phyloP scores from a whole-genome alignment of 768 basidiomycete genomes.

The Boletus subparvulus region DNA sequence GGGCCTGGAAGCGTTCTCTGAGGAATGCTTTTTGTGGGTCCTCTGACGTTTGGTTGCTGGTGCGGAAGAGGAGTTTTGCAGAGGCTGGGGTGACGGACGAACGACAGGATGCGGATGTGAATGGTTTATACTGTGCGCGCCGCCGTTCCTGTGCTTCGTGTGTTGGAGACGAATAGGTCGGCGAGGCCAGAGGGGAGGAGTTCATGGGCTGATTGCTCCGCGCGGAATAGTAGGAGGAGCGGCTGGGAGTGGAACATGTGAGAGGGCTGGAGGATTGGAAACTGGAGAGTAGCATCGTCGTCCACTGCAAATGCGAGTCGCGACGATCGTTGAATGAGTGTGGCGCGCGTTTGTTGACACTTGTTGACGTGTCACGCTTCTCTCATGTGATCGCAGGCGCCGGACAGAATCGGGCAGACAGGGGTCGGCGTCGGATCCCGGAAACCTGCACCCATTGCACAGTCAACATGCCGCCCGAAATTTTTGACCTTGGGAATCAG shows the following conservation, averaged over 20 bases:
- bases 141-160: conserved; percentile 48
- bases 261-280: conserved; percentile 31
- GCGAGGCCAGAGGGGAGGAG: conserved; percentile 55
- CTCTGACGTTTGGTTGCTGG: conserved; percentile 28
- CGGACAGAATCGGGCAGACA: too few relatives aligned
- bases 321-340: conserved; percentile 8
- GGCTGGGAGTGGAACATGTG: conserved; percentile 39
- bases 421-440: too few relatives aligned
- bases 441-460: too few relatives aligned
- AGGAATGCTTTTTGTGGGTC: conserved; percentile 56
- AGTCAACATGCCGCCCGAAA: too few relatives aligned
- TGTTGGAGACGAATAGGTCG: conserved; percentile 45
- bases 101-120: conserved; percentile 26
- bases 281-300: conserved; percentile 17
- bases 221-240: conserved; percentile 29
- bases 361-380: conserved; percentile 23
- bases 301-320: not conserved
- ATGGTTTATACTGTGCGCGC: conserved; percentile 54
- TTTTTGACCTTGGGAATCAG: too few relatives aligned
- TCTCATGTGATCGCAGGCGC: conserved; percentile 12
- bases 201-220: conserved; percentile 38
- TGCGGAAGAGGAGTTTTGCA: conserved; percentile 16
- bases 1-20: conserved; percentile 57
- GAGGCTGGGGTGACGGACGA: conserved; percentile 7
- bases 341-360: conserved; percentile 22